Base-by-base conservation (phyloP, 2,329 filamentous ascomycete genomes). In the Fusarium agapanthi region DNA sequence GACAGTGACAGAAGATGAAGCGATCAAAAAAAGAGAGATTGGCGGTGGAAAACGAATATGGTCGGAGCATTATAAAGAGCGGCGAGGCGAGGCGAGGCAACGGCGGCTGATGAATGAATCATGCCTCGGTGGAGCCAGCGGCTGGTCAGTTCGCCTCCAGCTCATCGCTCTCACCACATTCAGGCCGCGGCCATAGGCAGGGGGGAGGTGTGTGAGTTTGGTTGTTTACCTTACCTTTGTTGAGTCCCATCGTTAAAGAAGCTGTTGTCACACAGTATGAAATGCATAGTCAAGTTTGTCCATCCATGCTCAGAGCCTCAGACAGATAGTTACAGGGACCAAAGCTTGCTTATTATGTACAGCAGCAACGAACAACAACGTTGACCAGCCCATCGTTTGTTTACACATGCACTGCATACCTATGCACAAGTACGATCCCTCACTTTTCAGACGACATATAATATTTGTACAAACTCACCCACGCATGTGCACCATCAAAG, bases 91-190 rank as follows among this genome's bases (percentile, higher is more conserved):
- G 58, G 24, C 58, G 24, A 61, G 70, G 59, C 72, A 63, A 74
- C n/a, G 75, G 72, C 73, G 74, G 74, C 76, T 76, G 74, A 76
- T 77, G 76, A 77, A 77, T 77, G 76, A 77, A 77, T 77, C 76
- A 77, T 77, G 75, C 67, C 69, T 69, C 50, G 65, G 76, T 77
- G 76, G 76, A 77, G 69, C 72, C 61, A 62, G 69, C 61, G 66
- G 62, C 67, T 64, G 65, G 75, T 68, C 71, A 62, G 74, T 76
- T 77, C 75, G 76, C 76, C 76, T 77, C 76, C 67, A 70, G 70
- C 71, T 73, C 61, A 55, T 55, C 41, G 40, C 60, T 65, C 71
- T 65, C 64, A 73, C 66, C 70, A 73, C 70, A 70, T 72, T 34
- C 60, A 65, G 61, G 43, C 70, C 70, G 55, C 48, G 47, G 54